Evolutionary conservation across 805 yeast genomes (phyloP).

Genomic region (Kluyveromyces lactis): DNA sequence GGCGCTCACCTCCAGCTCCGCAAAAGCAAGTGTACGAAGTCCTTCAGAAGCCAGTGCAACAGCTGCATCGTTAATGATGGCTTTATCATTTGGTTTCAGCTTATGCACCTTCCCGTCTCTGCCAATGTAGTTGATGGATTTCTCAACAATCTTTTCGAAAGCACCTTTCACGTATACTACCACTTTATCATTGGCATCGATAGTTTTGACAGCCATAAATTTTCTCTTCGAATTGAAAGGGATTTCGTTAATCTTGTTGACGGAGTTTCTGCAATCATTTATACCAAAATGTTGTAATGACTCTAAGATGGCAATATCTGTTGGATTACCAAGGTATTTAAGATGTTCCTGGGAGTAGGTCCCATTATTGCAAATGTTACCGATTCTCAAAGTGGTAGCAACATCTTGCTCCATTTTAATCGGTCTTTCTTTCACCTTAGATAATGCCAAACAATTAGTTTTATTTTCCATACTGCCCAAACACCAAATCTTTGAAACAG

Average conservation of each 20-base stretch:
- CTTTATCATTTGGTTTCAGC: slow-evolving; percentile 42
- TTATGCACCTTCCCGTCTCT: slow-evolving; percentile 53
- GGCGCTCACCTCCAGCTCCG: slow-evolving; percentile 36
- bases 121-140: slow-evolving; percentile 52
- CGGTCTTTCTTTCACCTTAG: slow-evolving; percentile 36
- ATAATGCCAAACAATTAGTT: slow-evolving; percentile 33
- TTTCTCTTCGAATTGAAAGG: slow-evolving; percentile 83
- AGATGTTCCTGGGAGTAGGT: slow-evolving; percentile 59
- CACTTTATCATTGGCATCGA: slow-evolving; percentile 48
- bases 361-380: slow-evolving; percentile 70
- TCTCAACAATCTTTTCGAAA: slow-evolving; percentile 57
- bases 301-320: slow-evolving; percentile 86
- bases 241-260: slow-evolving; percentile 55
- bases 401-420: slow-evolving; percentile 46
- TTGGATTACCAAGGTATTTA: slow-evolving; percentile 81
- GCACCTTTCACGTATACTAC: slow-evolving; percentile 86
- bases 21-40: slow-evolving; percentile 77
- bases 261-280: slow-evolving; percentile 56
- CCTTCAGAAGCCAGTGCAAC: slow-evolving; percentile 71
- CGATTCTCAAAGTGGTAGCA: slow-evolving; percentile 48
- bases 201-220: slow-evolving; percentile 72
- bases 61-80: slow-evolving; percentile 48
- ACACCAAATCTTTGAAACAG: slow-evolving; percentile 78
- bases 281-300: slow-evolving; percentile 61
- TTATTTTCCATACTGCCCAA: slow-evolving; percentile 44